Evolutionary conservation across 345 rosid genomes (phyloP).

Genomic region (Erucastrum elatum): DNA sequence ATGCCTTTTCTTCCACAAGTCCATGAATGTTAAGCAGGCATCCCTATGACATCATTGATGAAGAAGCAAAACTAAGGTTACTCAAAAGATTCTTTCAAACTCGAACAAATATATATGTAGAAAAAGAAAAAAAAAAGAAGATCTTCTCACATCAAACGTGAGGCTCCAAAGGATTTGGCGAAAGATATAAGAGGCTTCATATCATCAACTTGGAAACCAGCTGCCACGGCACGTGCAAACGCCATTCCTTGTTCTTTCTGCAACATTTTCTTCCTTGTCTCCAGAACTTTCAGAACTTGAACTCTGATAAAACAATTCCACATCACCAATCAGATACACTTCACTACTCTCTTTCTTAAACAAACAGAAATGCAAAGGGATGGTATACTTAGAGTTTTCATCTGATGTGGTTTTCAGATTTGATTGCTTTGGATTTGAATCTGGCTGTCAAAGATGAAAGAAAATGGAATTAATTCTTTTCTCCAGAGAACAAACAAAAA

Average conservation of each 20-base stretch:
- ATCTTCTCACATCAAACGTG: constrained; percentile 67
- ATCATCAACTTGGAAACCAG: constrained; percentile 84
- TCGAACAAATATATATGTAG: background rate
- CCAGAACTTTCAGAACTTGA: constrained; percentile 87
- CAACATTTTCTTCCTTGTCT: constrained; percentile 71
- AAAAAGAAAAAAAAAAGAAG: too few species aligned
- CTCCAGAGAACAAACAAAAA: background rate
- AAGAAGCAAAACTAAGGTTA: constrained; percentile 16
- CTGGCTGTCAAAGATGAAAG: constrained; percentile 62
- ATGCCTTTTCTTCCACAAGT: constrained; percentile 92
- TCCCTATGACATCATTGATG: constrained; percentile 59
- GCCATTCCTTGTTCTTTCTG: constrained; percentile 99
- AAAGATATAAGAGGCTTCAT: constrained; percentile 74
- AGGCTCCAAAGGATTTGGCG: constrained; percentile 85
- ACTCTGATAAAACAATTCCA: constrained; percentile 46
- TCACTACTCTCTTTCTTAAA: background rate
- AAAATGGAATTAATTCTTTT: constrained; percentile 18
- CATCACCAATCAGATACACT: constrained; percentile 7
- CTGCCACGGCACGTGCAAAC: constrained; percentile 98
- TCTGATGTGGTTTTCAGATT: constrained; percentile 51
- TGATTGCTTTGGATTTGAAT: constrained; percentile 53
- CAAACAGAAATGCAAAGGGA: constrained; percentile 5
- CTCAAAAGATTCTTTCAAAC: background rate
- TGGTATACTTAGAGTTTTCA: constrained; percentile 73
- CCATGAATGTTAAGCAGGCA: constrained; percentile 73